phyloP scores from a whole-genome alignment of 202 grass and related monocot genomes.

The Panicum hallii region DNA sequence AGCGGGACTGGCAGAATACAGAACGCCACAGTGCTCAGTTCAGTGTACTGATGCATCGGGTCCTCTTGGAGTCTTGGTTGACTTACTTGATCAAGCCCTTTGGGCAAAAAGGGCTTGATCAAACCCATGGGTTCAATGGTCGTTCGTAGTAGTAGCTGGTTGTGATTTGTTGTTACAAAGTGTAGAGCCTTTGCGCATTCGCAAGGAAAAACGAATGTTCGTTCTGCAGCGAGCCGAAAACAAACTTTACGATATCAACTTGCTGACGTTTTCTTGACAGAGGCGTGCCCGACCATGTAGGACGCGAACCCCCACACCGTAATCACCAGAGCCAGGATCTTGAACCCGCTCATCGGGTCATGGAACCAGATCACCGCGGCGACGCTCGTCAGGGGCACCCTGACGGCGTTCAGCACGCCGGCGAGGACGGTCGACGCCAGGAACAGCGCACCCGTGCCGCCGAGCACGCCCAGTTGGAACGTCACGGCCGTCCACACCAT shows the following conservation, averaged over 20 bases:
- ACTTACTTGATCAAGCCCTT: too few relatives aligned
- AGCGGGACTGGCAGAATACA: too few relatives aligned
- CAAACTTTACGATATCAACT: background rate
- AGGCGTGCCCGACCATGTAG: slow-evolving; percentile 70
- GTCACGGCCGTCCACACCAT: slow-evolving; percentile 69
- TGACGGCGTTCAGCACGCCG: slow-evolving; percentile 87
- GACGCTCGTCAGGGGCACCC: slow-evolving; percentile 83
- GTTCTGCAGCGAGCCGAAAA: background rate
- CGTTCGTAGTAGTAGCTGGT: background rate
- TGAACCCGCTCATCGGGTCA: slow-evolving; percentile 92
- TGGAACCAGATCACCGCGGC: slow-evolving; percentile 86
- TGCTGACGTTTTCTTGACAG: slow-evolving; percentile 16
- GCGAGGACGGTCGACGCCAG: slow-evolving; percentile 86
- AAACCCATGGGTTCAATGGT: background rate
- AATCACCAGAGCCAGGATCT: slow-evolving; percentile 82
- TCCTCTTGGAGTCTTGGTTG: background rate
- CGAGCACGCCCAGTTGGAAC: slow-evolving; percentile 84
- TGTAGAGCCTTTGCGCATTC: background rate
- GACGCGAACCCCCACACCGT: slow-evolving; percentile 90
- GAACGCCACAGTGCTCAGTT: too few relatives aligned
- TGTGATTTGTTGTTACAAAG: background rate
- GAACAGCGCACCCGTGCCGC: slow-evolving; percentile 80
- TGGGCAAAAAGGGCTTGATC: background rate
- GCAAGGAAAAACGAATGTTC: background rate
- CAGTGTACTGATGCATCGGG: background rate